Conservation (phyloP, 176 grass and related monocot species). For the Secale cereale region DNA sequence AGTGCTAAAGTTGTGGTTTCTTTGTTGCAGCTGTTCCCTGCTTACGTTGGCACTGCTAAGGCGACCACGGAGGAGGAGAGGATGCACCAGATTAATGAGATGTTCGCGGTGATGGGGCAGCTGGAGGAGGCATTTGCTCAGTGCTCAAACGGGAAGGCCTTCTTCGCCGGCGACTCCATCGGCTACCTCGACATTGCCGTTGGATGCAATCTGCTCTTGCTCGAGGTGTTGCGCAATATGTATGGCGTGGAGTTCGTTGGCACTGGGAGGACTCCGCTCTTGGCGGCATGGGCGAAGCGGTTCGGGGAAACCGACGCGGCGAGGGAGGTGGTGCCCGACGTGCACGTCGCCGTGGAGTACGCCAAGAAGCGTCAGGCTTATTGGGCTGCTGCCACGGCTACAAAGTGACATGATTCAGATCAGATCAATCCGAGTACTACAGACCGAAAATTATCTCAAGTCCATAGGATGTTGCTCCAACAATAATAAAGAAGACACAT, state of each 20-base stretch:
- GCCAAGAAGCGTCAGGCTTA: not conserved
- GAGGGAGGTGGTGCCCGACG: not conserved
- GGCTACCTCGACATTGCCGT: not conserved
- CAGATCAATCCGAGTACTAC: not conserved
- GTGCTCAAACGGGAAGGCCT: not conserved
- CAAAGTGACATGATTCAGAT: not conserved
- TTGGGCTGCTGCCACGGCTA: not conserved
- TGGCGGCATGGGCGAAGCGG: not conserved
- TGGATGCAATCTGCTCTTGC: not conserved
- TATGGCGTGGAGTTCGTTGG: not conserved
- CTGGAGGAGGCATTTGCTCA: not conserved
- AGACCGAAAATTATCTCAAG: not conserved
- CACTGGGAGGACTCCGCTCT: not conserved
- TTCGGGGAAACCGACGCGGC: not conserved
- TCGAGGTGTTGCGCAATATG: not conserved
- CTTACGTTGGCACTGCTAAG: no score
- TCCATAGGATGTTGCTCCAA: not conserved
- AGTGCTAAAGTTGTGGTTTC: no score
- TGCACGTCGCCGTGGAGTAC: not conserved
- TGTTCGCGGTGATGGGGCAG: not conserved
- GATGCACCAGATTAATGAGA: not conserved
- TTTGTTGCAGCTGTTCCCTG: no score
- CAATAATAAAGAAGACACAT: no score
- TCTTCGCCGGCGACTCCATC: not conserved
- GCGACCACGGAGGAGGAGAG: no score